These are phyloP conservation scores for Eucalyptus brandiana DNA, from an alignment of 345 rosid species.

Conservation along the genomic window DNA sequence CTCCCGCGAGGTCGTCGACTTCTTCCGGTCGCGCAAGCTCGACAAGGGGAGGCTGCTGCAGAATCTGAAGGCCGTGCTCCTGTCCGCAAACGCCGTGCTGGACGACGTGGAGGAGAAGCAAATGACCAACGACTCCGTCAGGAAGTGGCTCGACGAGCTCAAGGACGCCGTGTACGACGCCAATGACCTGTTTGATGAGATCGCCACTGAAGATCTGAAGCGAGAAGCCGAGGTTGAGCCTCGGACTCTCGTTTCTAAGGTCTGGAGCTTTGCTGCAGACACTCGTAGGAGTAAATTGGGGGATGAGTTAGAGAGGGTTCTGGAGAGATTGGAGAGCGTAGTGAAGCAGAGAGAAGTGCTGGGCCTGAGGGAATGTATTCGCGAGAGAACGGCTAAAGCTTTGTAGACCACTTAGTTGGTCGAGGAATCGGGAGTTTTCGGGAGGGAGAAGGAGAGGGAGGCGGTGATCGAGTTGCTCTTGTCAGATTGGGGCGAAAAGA, in stretches of 20 bases:
- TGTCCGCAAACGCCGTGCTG: not conserved
- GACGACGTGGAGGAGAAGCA: constrained; percentile 7
- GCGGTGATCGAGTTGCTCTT: not conserved
- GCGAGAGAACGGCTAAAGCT: not conserved
- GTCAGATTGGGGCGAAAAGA: not conserved
- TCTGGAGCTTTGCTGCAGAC: not conserved
- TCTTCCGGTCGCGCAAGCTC: not conserved
- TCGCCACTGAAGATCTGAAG: not conserved
- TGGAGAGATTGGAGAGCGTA: not conserved
- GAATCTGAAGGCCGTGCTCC: not conserved
- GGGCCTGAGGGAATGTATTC: not conserved
- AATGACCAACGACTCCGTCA: not conserved
- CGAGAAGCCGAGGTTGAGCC: not conserved
- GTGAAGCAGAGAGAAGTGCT: not conserved
- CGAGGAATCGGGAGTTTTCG: not conserved
- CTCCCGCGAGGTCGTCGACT: not conserved
- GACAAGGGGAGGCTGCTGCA: not conserved
- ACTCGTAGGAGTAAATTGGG: not conserved
- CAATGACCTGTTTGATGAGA: constrained; percentile 10
- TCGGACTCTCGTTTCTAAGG: not conserved
- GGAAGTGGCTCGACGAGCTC: not conserved
- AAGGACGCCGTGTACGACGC: constrained; percentile 1
- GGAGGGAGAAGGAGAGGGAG: not conserved
- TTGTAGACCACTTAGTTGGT: not conserved
- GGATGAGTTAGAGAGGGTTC: not conserved